phyloP scores from a whole-genome alignment of 208 protist genomes.

The Polymyxa betae region DNA sequence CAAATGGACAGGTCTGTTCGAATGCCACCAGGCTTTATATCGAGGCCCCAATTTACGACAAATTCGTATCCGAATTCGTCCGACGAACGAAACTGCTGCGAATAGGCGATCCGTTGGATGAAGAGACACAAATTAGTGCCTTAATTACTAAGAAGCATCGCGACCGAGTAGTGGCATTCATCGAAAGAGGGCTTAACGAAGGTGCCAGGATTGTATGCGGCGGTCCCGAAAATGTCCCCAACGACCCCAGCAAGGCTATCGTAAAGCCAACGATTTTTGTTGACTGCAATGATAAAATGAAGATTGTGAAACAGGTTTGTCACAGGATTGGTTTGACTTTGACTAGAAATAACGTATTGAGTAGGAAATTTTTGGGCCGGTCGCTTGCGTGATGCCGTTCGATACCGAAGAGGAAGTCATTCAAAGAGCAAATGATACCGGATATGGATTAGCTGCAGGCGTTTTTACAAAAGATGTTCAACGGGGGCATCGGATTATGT shows the following conservation, averaged over 20 bases:
- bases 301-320: not conserved
- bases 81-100: not conserved
- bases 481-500: not conserved
- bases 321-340: not conserved
- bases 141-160: not conserved
- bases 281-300: not conserved
- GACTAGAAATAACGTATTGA: not conserved
- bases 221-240: not conserved
- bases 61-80: not conserved
- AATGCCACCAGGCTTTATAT: conserved; percentile 15
- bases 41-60: not conserved
- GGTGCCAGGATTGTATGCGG: not conserved
- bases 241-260: not conserved
- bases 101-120: not conserved
- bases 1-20: conserved; percentile 14
- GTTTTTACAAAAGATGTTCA: conserved; percentile 40
- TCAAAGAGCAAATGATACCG: conserved; percentile 40
- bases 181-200: not conserved
- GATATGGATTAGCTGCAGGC: conserved; percentile 44
- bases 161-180: not conserved
- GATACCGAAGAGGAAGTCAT: not conserved
- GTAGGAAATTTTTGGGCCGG: conserved; percentile 39
- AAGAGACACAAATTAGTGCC: conserved; percentile 5
- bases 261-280: not conserved
- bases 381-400: not conserved